A percentile compares a stretch with the other conserved stretches of the same genome.
Conservation (phyloP, 495 filamentous ascomycete species). For the Neurospora sp. region DNA sequence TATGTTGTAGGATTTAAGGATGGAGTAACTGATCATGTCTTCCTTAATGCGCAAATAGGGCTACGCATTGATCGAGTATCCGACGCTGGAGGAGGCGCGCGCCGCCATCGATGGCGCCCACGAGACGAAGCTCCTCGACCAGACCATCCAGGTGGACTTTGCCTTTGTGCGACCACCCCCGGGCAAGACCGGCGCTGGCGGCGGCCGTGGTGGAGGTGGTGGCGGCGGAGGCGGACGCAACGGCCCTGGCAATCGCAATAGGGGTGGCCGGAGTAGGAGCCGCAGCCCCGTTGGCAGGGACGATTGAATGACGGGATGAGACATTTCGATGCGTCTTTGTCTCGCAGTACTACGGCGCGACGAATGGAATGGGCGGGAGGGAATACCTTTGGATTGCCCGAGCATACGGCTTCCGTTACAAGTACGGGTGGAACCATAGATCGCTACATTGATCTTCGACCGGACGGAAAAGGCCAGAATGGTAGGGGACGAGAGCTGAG, state of each 20-base stretch:
- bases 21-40: not conserved
- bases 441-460: not conserved
- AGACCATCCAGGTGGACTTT: slow-evolving; percentile 87
- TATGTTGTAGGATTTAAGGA: no score
- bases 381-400: slow-evolving; percentile 7
- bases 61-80: slow-evolving; percentile 89
- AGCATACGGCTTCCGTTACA: slow-evolving; percentile 11
- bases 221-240: slow-evolving; percentile 30
- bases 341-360: not conserved
- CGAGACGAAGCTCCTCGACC: slow-evolving; percentile 75
- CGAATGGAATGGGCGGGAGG: not conserved
- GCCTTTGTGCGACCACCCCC: slow-evolving; percentile 94
- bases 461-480: not conserved
- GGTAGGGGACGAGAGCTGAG: not conserved
- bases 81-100: slow-evolving; percentile 74
- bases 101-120: slow-evolving; percentile 80
- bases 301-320: not conserved
- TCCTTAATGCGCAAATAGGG: slow-evolving; percentile 43
- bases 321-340: not conserved
- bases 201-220: slow-evolving; percentile 37
- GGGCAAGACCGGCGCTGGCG: slow-evolving; percentile 29
- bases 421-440: not conserved
- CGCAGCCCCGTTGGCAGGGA: slow-evolving; percentile 26
- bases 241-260: slow-evolving; percentile 17
- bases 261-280: slow-evolving; percentile 38